Conservation (phyloP, 306 rosid genomes). For the Cyamopsis tetragonoloba region DNA sequence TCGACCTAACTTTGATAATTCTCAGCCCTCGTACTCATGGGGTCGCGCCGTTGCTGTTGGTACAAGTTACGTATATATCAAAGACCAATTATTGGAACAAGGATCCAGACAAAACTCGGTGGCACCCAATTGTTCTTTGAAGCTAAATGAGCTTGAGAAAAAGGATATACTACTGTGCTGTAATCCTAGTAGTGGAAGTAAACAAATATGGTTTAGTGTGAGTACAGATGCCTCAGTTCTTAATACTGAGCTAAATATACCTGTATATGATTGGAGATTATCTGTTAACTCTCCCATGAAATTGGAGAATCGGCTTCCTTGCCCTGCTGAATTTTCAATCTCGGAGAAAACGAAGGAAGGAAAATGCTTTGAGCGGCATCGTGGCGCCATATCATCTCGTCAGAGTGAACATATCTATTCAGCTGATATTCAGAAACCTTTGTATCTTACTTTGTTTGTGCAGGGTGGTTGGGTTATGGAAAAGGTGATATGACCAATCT, state of each 20-base stretch:
- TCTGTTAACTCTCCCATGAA: conserved; percentile 79
- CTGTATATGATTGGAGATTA: conserved; percentile 95
- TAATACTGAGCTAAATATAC: conserved; percentile 84
- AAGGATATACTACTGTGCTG: conserved; percentile 79
- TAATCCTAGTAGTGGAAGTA: conserved; percentile 53
- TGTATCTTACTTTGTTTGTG: conserved; percentile 73
- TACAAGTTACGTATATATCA: conserved; percentile 65
- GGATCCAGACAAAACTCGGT: conserved; percentile 51
- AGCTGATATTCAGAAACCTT: conserved; percentile 73
- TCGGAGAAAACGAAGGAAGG: conserved; percentile 78
- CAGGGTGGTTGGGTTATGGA: conserved; percentile 93
- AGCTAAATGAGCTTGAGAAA: conserved; percentile 85
- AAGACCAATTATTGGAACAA: conserved; percentile 68
- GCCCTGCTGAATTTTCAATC: conserved; percentile 76
- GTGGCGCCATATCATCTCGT: conserved; percentile 66
- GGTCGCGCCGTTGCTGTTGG: conserved; percentile 59
- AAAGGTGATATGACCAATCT: conserved; percentile 58
- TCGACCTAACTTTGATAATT: conserved; percentile 59
- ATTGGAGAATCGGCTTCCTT: conserved; percentile 90
- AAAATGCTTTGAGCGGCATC: conserved; percentile 55
- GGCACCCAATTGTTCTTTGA: conserved; percentile 48
- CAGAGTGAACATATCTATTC: conserved; percentile 75
- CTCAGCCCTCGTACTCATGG: conserved; percentile 65
- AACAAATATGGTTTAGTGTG: conserved; percentile 76
- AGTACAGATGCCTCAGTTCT: conserved; percentile 93